Conservation (phyloP, 192 early-diverging fungal species). For the Piromyces finnis region DNA sequence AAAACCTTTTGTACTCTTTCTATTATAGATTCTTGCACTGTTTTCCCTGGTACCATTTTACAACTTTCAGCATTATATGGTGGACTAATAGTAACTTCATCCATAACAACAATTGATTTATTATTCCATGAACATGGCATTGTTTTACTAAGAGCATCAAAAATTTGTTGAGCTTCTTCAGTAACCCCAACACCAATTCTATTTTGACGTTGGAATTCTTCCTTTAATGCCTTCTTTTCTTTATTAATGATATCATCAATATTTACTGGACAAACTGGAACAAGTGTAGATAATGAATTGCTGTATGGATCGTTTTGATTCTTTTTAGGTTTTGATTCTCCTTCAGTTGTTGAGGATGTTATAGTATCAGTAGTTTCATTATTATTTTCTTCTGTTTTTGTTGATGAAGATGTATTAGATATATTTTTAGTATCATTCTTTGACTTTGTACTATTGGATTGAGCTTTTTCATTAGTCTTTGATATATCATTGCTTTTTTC, state of each 20-base stretch:
- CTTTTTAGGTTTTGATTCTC: background rate
- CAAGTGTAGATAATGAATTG: constrained; percentile 13
- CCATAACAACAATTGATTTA: constrained; percentile 57
- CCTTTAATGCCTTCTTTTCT: constrained; percentile 27
- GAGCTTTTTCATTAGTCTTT: background rate
- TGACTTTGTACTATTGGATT: background rate
- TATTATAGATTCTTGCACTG: background rate
- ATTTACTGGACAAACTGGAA: constrained; percentile 19
- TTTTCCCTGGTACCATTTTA: constrained; percentile 14
- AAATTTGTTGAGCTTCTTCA: constrained; percentile 52
- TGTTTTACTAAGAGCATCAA: constrained; percentile 63
- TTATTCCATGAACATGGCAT: constrained; percentile 63
- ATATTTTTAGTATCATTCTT: background rate
- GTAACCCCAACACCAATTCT: constrained; percentile 70
- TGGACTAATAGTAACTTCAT: constrained; percentile 56
- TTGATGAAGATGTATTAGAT: background rate
- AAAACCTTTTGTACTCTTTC: background rate
- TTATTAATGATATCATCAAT: constrained; percentile 27
- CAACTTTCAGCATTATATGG: constrained; percentile 56
- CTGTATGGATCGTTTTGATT: background rate
- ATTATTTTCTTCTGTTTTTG: constrained; percentile 11
- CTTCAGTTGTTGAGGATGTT: background rate
- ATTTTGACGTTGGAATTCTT: constrained; percentile 18
- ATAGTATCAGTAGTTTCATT: background rate
- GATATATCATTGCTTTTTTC: background rate